Conservation (phyloP, 208 protist species). For the Leishmania martiniquensis region DNA sequence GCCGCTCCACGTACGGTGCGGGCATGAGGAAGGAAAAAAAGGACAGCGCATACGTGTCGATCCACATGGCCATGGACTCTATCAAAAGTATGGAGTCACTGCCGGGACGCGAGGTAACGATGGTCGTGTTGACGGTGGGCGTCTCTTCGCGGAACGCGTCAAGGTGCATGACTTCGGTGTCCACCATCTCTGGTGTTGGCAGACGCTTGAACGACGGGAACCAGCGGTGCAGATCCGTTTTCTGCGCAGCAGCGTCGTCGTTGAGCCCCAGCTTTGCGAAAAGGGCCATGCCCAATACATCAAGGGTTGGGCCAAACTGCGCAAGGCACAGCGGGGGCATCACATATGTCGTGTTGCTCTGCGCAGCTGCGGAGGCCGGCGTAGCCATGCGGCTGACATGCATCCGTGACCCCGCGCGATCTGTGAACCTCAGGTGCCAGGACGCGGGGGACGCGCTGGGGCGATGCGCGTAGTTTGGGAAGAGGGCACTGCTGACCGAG, state of each 20-base stretch:
- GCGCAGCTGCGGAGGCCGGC: not conserved
- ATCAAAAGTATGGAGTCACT: slow-evolving; percentile 40
- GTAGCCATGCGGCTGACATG: not conserved
- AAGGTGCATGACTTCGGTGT: slow-evolving; percentile 28
- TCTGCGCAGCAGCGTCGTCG: slow-evolving; percentile 21
- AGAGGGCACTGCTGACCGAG: slow-evolving; percentile 34
- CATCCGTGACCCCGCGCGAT: not conserved
- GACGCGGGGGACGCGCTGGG: slow-evolving; percentile 18
- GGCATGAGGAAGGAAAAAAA: slow-evolving; percentile 66
- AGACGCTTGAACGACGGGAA: slow-evolving; percentile 52
- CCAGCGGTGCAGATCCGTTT: slow-evolving; percentile 48
- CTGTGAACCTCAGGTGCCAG: not conserved
- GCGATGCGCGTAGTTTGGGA: slow-evolving; percentile 35
- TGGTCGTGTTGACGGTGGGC: slow-evolving; percentile 30
- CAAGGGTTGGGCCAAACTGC: slow-evolving; percentile 37
- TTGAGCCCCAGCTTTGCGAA: slow-evolving; percentile 69
- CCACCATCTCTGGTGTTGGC: not conserved
- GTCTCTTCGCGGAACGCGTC: slow-evolving; percentile 37
- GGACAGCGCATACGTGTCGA: slow-evolving; percentile 49
- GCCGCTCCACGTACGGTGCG: slow-evolving; percentile 23
- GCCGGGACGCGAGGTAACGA: slow-evolving; percentile 46
- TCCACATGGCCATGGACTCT: slow-evolving; percentile 60
- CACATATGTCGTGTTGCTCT: not conserved
- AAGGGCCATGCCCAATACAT: slow-evolving; percentile 61
- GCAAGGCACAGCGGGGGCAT: slow-evolving; percentile 47